Conservation (phyloP, 768 basidiomycete genomes). For the Tephrocybe sp. region DNA sequence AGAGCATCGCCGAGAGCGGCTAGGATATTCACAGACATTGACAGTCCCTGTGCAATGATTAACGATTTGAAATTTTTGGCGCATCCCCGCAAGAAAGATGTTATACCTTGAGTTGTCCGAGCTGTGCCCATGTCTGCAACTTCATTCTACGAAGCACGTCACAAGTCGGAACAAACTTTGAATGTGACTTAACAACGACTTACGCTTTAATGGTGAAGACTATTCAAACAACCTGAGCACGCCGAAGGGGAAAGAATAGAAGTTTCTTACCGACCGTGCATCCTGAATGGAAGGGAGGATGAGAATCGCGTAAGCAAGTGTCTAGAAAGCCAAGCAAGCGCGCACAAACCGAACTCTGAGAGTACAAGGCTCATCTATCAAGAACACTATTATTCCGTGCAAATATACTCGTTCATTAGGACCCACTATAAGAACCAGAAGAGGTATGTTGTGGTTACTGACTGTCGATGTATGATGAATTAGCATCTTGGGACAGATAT, state of each 20-base stretch:
- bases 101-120: slow-evolving; percentile 44
- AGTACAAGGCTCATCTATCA: slow-evolving; percentile 42
- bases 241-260: neutral
- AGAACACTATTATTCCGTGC: neutral
- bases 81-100: slow-evolving; percentile 3
- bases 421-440: slow-evolving; percentile 45
- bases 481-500: neutral
- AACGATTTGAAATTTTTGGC: slow-evolving; percentile 1
- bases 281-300: slow-evolving; percentile 21
- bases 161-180: neutral
- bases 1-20: slow-evolving; percentile 49
- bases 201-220: slow-evolving; percentile 51
- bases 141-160: slow-evolving; percentile 33
- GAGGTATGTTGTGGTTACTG: slow-evolving; percentile 44
- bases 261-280: slow-evolving; percentile 41
- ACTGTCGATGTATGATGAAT: slow-evolving; percentile 30
- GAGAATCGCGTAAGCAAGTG: neutral
- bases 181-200: slow-evolving; percentile 14
- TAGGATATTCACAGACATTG: slow-evolving; percentile 55
- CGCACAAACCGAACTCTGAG: slow-evolving; percentile 47
- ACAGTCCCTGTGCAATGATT: slow-evolving; percentile 43
- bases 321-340: neutral
- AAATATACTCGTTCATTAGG: neutral
- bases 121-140: slow-evolving; percentile 42
- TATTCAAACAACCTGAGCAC: slow-evolving; percentile 16